phyloP scores from a whole-genome alignment of 2,329 filamentous ascomycete genomes.

The Neonectria faginata region DNA sequence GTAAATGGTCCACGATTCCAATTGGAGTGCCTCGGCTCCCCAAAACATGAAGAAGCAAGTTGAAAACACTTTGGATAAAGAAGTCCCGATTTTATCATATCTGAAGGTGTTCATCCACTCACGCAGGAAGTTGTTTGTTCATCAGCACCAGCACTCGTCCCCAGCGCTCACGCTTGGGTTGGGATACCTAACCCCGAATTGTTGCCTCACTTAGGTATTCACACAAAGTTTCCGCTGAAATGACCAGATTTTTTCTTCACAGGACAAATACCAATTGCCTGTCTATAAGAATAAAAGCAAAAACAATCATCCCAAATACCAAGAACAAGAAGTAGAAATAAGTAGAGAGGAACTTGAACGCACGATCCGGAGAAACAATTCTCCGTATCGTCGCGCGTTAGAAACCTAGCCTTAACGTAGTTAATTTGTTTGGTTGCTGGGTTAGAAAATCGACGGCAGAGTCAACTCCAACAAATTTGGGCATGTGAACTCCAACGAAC shows the following conservation, averaged over 20 bases:
- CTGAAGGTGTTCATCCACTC: neutral
- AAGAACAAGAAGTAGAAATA: neutral
- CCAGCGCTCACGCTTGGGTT: no score
- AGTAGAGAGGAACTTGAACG: neutral
- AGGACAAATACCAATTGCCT: neutral
- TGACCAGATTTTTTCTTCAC: no score
- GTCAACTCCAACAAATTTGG: slow-evolving; percentile 21
- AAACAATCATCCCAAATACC: neutral
- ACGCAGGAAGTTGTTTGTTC: no score
- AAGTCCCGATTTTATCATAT: neutral
- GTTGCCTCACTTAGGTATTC: neutral
- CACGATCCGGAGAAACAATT: slow-evolving; percentile 20
- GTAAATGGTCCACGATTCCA: neutral
- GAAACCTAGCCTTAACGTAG: neutral
- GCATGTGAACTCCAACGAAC: slow-evolving; percentile 5
- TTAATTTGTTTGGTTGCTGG: slow-evolving; percentile 25
- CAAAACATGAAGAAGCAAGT: no score
- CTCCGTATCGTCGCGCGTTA: slow-evolving; percentile 1
- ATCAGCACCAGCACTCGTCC: neutral
- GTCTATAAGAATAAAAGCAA: neutral
- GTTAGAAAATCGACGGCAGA: slow-evolving; percentile 19
- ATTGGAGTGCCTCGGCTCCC: neutral
- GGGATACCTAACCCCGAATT: neutral
- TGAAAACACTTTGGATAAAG: neutral
- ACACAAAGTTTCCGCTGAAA: neutral